Conservation (phyloP, 1,284 basidiomycete genomes). For the Kalmanozyma brasiliensis region DNA sequence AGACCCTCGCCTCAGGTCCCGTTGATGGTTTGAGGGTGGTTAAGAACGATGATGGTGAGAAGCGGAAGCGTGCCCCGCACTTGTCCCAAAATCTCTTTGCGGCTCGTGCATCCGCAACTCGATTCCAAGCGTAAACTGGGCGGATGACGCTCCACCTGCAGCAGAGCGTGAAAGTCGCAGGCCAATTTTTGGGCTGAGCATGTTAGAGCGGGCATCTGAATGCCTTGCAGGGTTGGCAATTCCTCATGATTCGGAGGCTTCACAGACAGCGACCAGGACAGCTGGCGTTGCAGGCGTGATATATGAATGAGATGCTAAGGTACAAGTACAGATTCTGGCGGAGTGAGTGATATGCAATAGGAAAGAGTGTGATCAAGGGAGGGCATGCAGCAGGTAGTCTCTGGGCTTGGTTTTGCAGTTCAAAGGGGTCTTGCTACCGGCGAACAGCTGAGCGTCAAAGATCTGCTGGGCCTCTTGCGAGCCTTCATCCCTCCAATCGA, state of each 20-base stretch:
- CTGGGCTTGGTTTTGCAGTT: conserved; percentile 52
- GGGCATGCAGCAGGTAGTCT: conserved; percentile 52
- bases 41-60: not conserved
- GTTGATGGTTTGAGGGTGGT: not conserved
- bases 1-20: no score
- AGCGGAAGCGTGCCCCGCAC: not conserved
- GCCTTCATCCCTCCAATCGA: conserved; percentile 60
- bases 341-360: not conserved
- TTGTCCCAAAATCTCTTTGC: no score
- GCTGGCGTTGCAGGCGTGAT: not conserved
- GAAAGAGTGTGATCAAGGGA: conserved; percentile 11
- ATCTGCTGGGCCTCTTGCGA: conserved; percentile 40
- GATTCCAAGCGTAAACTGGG: no score
- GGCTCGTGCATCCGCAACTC: no score
- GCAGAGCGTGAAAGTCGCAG: conserved; percentile 7
- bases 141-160: conserved; percentile 5
- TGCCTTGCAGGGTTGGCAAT: no score
- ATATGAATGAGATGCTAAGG: conserved; percentile 4
- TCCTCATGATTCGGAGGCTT: no score
- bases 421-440: conserved; percentile 41
- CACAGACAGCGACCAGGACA: not conserved
- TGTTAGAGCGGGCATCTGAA: no score
- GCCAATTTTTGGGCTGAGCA: no score
- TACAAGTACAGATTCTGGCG: conserved; percentile 25
- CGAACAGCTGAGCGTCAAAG: conserved; percentile 55